Percentiles rank a stretch among this genome's conserved stretches.
Conservation (phyloP, 2,329 filamentous ascomycete genomes). For the Septoria petroselini region DNA sequence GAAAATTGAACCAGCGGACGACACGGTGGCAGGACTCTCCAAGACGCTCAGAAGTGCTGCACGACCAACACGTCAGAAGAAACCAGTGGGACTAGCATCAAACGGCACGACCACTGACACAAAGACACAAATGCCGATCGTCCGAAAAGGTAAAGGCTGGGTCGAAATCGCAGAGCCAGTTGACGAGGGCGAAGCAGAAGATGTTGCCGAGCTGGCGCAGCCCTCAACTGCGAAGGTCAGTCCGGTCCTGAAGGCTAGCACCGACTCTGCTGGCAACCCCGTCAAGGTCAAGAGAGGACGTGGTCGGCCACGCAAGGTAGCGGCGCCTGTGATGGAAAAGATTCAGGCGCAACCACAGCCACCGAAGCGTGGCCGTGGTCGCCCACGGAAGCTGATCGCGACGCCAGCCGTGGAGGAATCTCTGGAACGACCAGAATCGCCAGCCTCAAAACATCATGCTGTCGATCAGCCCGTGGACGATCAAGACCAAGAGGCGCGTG, state of each 20-base stretch:
- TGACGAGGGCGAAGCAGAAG: neutral
- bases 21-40: neutral
- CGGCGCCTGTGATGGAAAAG: neutral
- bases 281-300: neutral
- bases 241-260: neutral
- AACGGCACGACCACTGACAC: constrained; percentile 5
- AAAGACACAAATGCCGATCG: constrained; percentile 18
- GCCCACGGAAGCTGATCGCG: neutral
- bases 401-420: neutral
- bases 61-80: neutral
- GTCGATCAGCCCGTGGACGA: constrained; percentile 12
- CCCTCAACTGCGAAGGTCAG: neutral
- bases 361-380: neutral
- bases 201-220: neutral
- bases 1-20: neutral
- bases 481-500: constrained; percentile 4
- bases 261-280: neutral
- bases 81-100: neutral
- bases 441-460: constrained; percentile 2
- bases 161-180: constrained; percentile 16
- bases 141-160: constrained; percentile 26
- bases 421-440: constrained; percentile 1
- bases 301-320: constrained; percentile 2
- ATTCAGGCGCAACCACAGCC: neutral
- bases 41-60: neutral